Evolutionary conservation across 495 filamentous ascomycete species (phyloP), one percentile per base, ranked within the genome.

Genomic region (Talaromyces borbonicus): DNA sequence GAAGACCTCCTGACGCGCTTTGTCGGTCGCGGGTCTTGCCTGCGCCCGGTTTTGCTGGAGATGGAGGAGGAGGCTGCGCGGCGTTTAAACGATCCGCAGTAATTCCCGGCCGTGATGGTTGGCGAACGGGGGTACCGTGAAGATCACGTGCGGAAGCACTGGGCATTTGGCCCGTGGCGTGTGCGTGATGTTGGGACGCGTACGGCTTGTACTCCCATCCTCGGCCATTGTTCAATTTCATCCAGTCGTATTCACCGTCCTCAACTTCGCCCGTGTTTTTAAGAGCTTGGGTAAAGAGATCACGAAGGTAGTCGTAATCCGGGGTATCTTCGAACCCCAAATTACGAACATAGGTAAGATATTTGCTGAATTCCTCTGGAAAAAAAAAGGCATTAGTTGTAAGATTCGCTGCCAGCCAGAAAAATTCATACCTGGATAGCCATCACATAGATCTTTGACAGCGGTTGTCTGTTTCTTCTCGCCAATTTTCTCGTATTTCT

Each of bases 401-500:
- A 50, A 44, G 54, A 40, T 36, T 8, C 41, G 8, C 1, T 33
- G 20, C 1, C 8, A 12, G 14, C 8, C 11, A 39, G 2, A n/a
- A 5, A 29, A 30, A 30, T 12, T 29, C 23, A 26, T 74, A 85
- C 81, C 81, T 55, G 92, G 92, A 69, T 90, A 97, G 39, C 86
- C 84, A 48, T 96, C 90, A 56, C 92, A 97, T 3, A 99, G 80
- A 56, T 99, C 93, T 65, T 95, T 93, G 74, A 99, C 90, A 0
- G 79, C 76, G 19, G 92, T 97, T 0, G 90, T 95, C 69, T 97
- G 92, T 70, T 99, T 99, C 84, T 97, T 97, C 69, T 99, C 93
- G 24, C 92, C 92, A 65, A 99, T 99, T 73, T 97, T 97, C 68
- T 99, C 92, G 54, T 99, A 99, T 69, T 99, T 99, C 61, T 99